Conservation (phyloP, 2,329 filamentous ascomycete species). For the Truncatella angustata region DNA sequence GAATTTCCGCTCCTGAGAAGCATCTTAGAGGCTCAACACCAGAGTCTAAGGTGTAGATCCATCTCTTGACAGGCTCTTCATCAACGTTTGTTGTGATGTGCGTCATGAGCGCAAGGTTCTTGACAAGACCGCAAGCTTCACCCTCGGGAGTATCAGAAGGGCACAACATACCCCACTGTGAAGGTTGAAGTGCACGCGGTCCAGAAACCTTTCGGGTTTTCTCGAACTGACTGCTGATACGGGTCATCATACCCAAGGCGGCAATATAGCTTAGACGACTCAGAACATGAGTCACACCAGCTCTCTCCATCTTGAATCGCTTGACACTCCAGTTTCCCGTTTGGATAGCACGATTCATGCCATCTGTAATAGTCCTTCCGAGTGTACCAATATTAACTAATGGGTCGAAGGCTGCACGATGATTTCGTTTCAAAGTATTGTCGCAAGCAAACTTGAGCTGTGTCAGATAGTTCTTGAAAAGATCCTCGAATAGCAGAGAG, state of each 20-base stretch:
- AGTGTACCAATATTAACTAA: slow-evolving; percentile 80
- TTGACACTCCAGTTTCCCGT: slow-evolving; percentile 98
- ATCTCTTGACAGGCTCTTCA: slow-evolving; percentile 82
- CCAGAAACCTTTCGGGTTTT: slow-evolving; percentile 97
- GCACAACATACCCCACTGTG: slow-evolving; percentile 97
- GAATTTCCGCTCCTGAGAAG: slow-evolving; percentile 78
- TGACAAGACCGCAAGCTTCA: slow-evolving; percentile 95
- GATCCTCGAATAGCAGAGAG: slow-evolving; percentile 90
- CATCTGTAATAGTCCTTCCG: slow-evolving; percentile 82
- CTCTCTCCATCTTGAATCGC: slow-evolving; percentile 97
- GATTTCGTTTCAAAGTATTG: slow-evolving; percentile 91
- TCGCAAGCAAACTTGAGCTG: slow-evolving; percentile 93
- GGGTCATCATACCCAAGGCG: slow-evolving; percentile 98
- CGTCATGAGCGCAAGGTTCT: slow-evolving; percentile 97
- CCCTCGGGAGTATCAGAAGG: slow-evolving; percentile 97
- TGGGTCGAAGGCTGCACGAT: slow-evolving; percentile 85
- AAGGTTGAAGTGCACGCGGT: slow-evolving; percentile 91
- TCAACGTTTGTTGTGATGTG: slow-evolving; percentile 98
- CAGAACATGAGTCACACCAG: slow-evolving; percentile 93
- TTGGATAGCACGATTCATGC: slow-evolving; percentile 93
- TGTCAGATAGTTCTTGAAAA: slow-evolving; percentile 92
- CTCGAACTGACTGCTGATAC: slow-evolving; percentile 97
- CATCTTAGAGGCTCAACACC: slow-evolving; percentile 75
- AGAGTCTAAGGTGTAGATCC: slow-evolving; percentile 83
- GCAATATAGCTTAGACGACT: slow-evolving; percentile 95